phyloP scores from a whole-genome alignment of 1,284 basidiomycete genomes.

The Fistulinella cinereoalba region DNA sequence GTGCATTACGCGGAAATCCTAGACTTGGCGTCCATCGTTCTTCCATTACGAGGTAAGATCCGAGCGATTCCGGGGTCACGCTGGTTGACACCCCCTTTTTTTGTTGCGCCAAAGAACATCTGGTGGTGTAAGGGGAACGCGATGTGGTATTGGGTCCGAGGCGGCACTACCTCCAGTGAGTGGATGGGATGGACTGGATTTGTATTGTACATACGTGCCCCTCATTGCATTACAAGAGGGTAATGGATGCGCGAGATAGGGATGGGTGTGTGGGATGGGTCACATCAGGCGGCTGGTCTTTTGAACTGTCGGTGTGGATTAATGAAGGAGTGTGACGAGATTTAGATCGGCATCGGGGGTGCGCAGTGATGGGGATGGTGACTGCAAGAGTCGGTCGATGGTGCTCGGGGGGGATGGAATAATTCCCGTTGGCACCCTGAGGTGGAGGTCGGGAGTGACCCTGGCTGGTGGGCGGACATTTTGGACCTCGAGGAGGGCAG shows the following conservation, averaged over 20 bases:
- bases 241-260: constrained; percentile 5
- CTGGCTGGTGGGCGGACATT: too few species aligned
- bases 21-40: constrained; percentile 67
- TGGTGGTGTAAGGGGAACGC: constrained; percentile 22
- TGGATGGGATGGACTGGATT: constrained; percentile 23
- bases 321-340: constrained; percentile 27
- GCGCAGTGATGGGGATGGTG: constrained; percentile 27
- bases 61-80: constrained; percentile 7
- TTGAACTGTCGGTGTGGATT: constrained; percentile 8
- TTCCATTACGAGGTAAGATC: constrained; percentile 72
- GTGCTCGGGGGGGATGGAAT: too few species aligned
- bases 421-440: constrained; percentile 35
- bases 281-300: constrained; percentile 9
- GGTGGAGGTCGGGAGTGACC: constrained; percentile 21
- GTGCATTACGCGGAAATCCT: constrained; percentile 75
- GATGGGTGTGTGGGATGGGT: constrained; percentile 13
- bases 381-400: too few species aligned
- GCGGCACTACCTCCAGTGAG: not conserved
- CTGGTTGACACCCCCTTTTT: constrained; percentile 7
- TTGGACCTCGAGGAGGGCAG: too few species aligned
- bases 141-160: constrained; percentile 7
- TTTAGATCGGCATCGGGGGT: constrained; percentile 25
- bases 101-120: constrained; percentile 23
- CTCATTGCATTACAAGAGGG: constrained; percentile 25
- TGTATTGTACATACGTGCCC: constrained; percentile 27